Evolutionary conservation across 2,329 filamentous ascomycete genomes (phyloP), one percentile per base, ranked within the genome.

Genomic region (Thermoascus crustaceus): DNA sequence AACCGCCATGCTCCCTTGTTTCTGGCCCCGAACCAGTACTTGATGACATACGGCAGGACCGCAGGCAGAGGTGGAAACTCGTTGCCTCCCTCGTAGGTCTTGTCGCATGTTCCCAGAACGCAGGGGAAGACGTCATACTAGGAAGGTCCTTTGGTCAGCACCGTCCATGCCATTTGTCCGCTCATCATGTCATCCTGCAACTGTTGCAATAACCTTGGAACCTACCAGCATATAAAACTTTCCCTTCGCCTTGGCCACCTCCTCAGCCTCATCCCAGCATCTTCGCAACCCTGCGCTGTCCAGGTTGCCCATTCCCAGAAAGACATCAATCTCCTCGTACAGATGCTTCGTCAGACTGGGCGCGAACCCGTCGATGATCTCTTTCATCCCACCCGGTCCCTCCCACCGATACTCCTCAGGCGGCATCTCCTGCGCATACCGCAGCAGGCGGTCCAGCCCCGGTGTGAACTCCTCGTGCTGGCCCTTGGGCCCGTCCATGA

Each of bases 1-100:
- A 58, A 61, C 22, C 51, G 38, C 58, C 58, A 61, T 30, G 50
- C 53, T 5, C 55, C 54, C 26, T 45, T 45, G 48, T 60, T 30
- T 30, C 38, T 37, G 35, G 49, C 43, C 9, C 30, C 51, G 45
- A 55, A 61, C 23, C 45, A 40, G 35, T 55, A 54, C 20, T 59
- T 48, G 37, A 59, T 55, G 24, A 60, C 34, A 24, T 52, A 60
- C 16, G 53, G 56, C 30, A 61, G 46, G 38, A 58, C 56, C 42
- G 54, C 53, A 3, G 58, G 57, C n/a, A 60, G 46, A 32, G 48
- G 34, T 4, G 58, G 54, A 35, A 58, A 60, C 27, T 56, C 39
- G 13, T 49, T 46, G 4, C 54, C 54, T 18, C 47, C 53, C 41
- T 60, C 56, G 35, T 52, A 61, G 19, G 23, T 50, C 32, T 50